Percentiles rank a stretch among this genome's conserved stretches.
phyloP scores from a whole-genome alignment of 208 protist genomes.

The Crithidia bombi region DNA sequence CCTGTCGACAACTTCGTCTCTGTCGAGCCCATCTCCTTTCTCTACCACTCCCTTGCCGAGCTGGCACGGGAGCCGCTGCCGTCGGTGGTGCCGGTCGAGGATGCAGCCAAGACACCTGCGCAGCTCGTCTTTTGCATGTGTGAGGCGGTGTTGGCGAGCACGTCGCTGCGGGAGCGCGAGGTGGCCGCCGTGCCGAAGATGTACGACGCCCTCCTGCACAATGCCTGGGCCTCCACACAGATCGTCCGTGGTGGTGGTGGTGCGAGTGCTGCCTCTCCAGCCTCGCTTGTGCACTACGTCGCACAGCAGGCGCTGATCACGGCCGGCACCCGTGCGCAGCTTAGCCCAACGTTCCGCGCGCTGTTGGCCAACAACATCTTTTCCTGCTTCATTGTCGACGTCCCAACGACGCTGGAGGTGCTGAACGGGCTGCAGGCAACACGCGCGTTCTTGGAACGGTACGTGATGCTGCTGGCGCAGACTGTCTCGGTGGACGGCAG shows the following conservation, averaged over 20 bases:
- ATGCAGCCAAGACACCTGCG: constrained; percentile 52
- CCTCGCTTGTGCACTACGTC: constrained; percentile 47
- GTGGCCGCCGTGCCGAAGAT: constrained; percentile 71
- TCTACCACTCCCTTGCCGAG: constrained; percentile 38
- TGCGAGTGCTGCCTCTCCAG: constrained; percentile 2
- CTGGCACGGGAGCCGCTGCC: constrained; percentile 27
- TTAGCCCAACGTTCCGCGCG: constrained; percentile 54
- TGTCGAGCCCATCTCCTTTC: constrained; percentile 74
- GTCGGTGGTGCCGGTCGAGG: constrained; percentile 23
- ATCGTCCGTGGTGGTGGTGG: background rate
- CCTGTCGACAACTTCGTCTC: constrained; percentile 92
- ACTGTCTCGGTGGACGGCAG: constrained; percentile 16
- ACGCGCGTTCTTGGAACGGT: constrained; percentile 58
- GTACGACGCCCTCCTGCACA: constrained; percentile 74
- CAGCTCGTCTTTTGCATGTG: constrained; percentile 78
- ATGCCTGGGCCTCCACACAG: constrained; percentile 45
- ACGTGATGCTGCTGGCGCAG: constrained; percentile 38
- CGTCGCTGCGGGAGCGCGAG: constrained; percentile 54
- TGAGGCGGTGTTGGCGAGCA: constrained; percentile 47
- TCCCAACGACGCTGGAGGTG: constrained; percentile 35
- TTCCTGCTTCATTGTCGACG: constrained; percentile 60
- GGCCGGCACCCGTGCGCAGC: constrained; percentile 36
- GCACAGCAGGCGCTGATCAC: constrained; percentile 38
- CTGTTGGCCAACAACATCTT: constrained; percentile 77
- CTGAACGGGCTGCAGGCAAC: constrained; percentile 43